These are phyloP conservation scores for Dendrostoma leiphaemia DNA, from an alignment of 2,329 filamentous ascomycete species.

Conservation along the genomic window DNA sequence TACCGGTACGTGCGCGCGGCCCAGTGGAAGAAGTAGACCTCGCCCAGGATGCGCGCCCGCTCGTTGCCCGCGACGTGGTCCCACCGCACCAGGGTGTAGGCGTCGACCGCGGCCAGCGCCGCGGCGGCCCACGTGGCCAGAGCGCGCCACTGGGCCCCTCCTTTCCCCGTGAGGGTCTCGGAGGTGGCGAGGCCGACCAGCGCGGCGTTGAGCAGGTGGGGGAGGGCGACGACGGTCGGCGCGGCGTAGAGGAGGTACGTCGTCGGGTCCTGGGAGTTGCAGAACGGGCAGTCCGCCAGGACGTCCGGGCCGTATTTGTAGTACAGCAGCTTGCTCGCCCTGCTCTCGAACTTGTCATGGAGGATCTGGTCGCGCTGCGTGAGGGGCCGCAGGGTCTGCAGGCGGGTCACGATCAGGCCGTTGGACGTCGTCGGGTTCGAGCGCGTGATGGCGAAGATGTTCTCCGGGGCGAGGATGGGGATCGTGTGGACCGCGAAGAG, in stretches of 20 bases:
- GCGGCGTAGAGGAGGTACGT: constrained; percentile 80
- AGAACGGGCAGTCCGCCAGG: constrained; percentile 78
- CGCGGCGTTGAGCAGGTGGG: constrained; percentile 78
- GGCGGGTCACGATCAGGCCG: constrained; percentile 78
- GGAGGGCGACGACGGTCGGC: constrained; percentile 66
- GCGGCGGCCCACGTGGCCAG: constrained; percentile 64
- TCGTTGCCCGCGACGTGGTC: constrained; percentile 60
- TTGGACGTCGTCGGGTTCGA: constrained; percentile 84
- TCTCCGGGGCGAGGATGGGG: constrained; percentile 69
- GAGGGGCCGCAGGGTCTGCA: constrained; percentile 59
- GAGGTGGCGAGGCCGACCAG: constrained; percentile 74
- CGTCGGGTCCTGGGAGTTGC: constrained; percentile 64
- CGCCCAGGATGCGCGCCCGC: constrained; percentile 56
- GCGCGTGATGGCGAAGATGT: constrained; percentile 74
- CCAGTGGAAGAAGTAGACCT: constrained; percentile 74
- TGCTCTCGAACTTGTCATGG: constrained; percentile 64
- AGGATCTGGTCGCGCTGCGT: constrained; percentile 63
- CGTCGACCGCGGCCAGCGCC: constrained; percentile 59
- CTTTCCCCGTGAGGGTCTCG: constrained; percentile 58
- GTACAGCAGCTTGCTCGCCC: constrained; percentile 76
- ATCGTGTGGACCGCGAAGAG: constrained; percentile 62
- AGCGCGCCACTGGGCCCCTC: constrained; percentile 67
- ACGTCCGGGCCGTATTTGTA: constrained; percentile 76
- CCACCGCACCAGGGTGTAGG: constrained; percentile 65
- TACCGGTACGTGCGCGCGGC: constrained; percentile 61